Conservation (phyloP, 1,284 basidiomycete genomes). For the Leccinum proliferum region DNA sequence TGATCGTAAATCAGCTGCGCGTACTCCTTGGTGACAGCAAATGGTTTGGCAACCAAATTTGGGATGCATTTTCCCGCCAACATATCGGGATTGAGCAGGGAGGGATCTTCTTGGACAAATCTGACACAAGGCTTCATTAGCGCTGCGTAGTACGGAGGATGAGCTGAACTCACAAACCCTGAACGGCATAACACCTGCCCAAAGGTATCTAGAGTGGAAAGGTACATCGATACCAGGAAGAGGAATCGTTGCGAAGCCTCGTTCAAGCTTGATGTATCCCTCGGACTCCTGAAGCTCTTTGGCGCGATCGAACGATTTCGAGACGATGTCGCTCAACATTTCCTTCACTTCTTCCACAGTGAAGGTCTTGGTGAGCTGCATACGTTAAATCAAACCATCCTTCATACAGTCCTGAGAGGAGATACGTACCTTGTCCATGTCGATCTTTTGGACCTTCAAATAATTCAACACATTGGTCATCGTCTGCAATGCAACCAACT, state of each 20-base stretch:
- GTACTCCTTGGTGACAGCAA: slow-evolving; percentile 87
- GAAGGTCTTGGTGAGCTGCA: slow-evolving; percentile 78
- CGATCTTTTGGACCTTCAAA: slow-evolving; percentile 95
- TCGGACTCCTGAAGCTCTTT: slow-evolving; percentile 77
- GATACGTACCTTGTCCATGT: slow-evolving; percentile 77
- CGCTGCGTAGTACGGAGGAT: slow-evolving; percentile 6
- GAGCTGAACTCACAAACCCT: slow-evolving; percentile 63
- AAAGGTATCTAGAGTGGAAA: slow-evolving; percentile 98
- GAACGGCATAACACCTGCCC: slow-evolving; percentile 97
- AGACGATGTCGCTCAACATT: slow-evolving; percentile 88
- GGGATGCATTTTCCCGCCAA: slow-evolving; percentile 95
- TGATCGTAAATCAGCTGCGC: slow-evolving; percentile 94
- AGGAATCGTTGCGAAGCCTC: slow-evolving; percentile 95
- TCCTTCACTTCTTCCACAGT: slow-evolving; percentile 87
- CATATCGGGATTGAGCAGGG: slow-evolving; percentile 88
- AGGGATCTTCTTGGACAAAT: slow-evolving; percentile 96
- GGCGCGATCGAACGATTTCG: slow-evolving; percentile 75
- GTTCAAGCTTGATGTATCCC: slow-evolving; percentile 92
- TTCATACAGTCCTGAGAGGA: not conserved
- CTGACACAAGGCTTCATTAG: slow-evolving; percentile 37
- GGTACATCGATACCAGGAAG: slow-evolving; percentile 98
- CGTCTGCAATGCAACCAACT: slow-evolving; percentile 88
- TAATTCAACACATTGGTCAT: slow-evolving; percentile 97
- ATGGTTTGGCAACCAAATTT: slow-evolving; percentile 93
- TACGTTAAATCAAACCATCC: slow-evolving; percentile 4